These are phyloP conservation scores for Mentha longifolia DNA, from an alignment of 257 asterid genomes.

Conservation along the genomic window DNA sequence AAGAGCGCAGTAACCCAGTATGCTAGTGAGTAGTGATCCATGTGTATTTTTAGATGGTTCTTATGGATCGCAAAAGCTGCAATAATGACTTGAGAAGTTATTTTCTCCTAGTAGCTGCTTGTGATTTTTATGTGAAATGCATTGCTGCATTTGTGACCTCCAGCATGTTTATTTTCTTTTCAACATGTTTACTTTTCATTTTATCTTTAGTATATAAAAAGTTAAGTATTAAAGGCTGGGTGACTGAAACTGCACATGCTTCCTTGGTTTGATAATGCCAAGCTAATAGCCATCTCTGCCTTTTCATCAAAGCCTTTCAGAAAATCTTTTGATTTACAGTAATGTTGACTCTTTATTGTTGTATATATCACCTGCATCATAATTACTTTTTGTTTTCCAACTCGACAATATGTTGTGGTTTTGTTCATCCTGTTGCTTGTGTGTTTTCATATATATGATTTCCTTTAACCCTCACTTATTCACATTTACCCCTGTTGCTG, in stretches of 20 bases:
- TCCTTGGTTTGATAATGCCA: no score
- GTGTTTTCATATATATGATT: not conserved
- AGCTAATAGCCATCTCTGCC: not conserved
- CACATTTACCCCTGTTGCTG: slow-evolving; percentile 4
- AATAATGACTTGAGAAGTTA: slow-evolving; percentile 4
- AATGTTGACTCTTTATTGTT: not conserved
- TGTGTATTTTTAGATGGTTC: slow-evolving; percentile 11
- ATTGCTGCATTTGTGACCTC: not conserved
- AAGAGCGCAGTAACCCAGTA: slow-evolving; percentile 24
- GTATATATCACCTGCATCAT: not conserved
- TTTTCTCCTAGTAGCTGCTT: slow-evolving; percentile 16
- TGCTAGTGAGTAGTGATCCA: slow-evolving; percentile 25
- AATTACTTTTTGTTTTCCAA: not conserved
- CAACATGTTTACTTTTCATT: not conserved
- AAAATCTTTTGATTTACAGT: not conserved
- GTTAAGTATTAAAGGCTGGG: not conserved
- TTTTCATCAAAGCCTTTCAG: not conserved
- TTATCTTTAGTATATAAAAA: slow-evolving; percentile 1
- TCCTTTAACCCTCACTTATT: not conserved
- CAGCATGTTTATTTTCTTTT: slow-evolving; percentile 5
- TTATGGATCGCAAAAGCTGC: slow-evolving; percentile 5
- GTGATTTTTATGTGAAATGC: not conserved
- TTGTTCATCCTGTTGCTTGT: slow-evolving; percentile 17
- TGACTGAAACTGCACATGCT: no score
- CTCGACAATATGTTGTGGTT: slow-evolving; percentile 9